phyloP scores from a whole-genome alignment of 2,329 filamentous ascomycete genomes.

The Claviceps pazoutovae region DNA sequence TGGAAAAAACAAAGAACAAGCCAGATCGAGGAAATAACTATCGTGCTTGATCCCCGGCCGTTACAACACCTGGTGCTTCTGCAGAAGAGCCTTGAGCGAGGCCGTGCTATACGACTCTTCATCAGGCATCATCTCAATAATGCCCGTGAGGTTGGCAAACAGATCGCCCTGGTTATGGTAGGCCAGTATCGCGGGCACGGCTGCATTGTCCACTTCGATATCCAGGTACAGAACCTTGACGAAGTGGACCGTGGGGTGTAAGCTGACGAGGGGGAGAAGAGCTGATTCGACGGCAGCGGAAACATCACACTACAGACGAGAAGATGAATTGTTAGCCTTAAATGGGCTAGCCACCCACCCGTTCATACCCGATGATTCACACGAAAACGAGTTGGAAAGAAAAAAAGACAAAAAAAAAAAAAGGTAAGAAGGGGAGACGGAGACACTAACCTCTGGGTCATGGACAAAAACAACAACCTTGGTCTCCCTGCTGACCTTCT shows the following conservation, averaged over 20 bases:
- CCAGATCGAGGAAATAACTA: not conserved
- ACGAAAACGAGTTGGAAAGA: not conserved
- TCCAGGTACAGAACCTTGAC: conserved; percentile 84
- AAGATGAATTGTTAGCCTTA: not conserved
- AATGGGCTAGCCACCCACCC: no score
- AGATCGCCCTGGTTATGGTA: conserved; percentile 82
- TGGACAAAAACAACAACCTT: conserved; percentile 89
- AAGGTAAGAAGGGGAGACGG: not conserved
- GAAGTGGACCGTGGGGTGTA: conserved; percentile 63
- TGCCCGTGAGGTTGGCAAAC: conserved; percentile 76
- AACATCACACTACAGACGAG: conserved; percentile 52
- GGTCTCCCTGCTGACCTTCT: conserved; percentile 70
- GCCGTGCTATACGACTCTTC: conserved; percentile 44
- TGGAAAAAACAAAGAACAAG: not conserved
- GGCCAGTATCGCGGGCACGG: conserved; percentile 74
- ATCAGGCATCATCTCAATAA: conserved; percentile 73
- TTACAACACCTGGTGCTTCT: conserved; percentile 38
- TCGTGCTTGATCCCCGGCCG: no score
- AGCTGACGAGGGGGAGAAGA: conserved; percentile 57
- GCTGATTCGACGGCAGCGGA: conserved; percentile 68
- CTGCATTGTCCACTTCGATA: conserved; percentile 84
- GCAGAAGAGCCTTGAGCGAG: conserved; percentile 37
- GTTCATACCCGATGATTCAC: not conserved
- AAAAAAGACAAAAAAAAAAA: conserved; percentile 11
- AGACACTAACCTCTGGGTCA: conserved; percentile 60